These are phyloP conservation scores for Colletotrichum spinosum DNA, from an alignment of 2,329 filamentous ascomycete genomes.

Conservation along the genomic window DNA sequence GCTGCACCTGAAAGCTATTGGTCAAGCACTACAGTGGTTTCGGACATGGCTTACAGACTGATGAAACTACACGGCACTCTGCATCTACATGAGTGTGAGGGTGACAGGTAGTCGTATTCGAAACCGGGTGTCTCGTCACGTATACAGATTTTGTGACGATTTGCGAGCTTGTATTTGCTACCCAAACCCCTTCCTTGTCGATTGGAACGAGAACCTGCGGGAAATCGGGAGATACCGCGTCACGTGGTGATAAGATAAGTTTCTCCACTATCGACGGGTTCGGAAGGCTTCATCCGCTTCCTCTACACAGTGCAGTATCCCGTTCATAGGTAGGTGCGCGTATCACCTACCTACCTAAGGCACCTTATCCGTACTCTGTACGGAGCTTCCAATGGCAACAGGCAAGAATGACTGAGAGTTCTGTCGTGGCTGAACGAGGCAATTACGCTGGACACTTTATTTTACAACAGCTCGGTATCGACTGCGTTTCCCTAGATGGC, in stretches of 20 bases:
- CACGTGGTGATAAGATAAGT: conserved; percentile 28
- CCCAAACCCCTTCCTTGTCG: conserved; percentile 34
- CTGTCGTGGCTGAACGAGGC: too few species aligned
- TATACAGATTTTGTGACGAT: conserved; percentile 28
- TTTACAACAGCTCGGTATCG: too few species aligned
- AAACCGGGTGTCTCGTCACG: conserved; percentile 18
- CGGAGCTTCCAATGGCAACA: too few species aligned
- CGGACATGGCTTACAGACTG: conserved; percentile 32
- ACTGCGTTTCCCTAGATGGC: too few species aligned
- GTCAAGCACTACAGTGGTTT: background rate
- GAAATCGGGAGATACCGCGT: conserved; percentile 23
- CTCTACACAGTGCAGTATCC: too few species aligned
- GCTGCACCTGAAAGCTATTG: background rate
- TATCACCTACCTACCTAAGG: too few species aligned
- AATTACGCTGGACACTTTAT: too few species aligned
- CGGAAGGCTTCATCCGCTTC: too few species aligned
- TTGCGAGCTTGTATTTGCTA: conserved; percentile 25
- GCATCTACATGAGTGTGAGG: conserved; percentile 32
- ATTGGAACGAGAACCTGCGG: conserved; percentile 24
- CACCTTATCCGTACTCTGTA: too few species aligned
- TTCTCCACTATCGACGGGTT: background rate
- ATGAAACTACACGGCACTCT: conserved; percentile 16
- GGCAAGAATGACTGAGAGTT: too few species aligned
- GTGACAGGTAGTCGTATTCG: background rate
- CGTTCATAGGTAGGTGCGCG: too few species aligned